Conservation (phyloP, 1,284 basidiomycete species). For the Phlebopus sp. region DNA sequence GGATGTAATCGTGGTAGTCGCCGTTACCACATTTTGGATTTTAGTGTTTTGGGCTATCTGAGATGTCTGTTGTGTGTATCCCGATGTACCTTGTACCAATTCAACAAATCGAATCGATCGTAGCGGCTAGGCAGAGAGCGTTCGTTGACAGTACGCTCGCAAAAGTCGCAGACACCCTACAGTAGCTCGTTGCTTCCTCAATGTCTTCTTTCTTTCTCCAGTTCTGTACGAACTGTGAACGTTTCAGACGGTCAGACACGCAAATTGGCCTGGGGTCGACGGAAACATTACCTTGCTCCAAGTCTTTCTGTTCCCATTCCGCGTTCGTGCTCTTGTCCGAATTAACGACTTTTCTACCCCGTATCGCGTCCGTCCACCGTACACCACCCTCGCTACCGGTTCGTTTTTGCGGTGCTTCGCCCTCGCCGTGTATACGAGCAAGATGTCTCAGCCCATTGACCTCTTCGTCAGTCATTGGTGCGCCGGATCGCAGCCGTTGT, state of each 20-base stretch:
- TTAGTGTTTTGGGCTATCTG: too few relatives aligned
- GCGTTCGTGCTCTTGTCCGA: slow-evolving; percentile 3
- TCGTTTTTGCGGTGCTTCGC: slow-evolving; percentile 8
- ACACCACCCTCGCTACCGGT: slow-evolving; percentile 8
- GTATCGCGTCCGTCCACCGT: slow-evolving; percentile 32
- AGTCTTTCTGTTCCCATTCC: slow-evolving; percentile 8
- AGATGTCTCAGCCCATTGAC: slow-evolving; percentile 48
- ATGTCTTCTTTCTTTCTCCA: background rate
- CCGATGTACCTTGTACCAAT: too few relatives aligned
- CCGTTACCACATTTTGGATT: too few relatives aligned
- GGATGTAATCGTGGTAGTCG: too few relatives aligned
- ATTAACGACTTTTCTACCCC: slow-evolving; percentile 22
- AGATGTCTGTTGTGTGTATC: too few relatives aligned
- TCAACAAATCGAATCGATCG: too few relatives aligned
- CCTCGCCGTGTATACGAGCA: slow-evolving; percentile 32
- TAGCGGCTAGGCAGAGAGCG: too few relatives aligned
- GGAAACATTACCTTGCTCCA: slow-evolving; percentile 15
- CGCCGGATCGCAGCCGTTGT: slow-evolving; percentile 43
- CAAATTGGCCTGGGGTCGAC: background rate
- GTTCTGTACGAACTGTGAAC: slow-evolving; percentile 8
- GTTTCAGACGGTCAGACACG: slow-evolving; percentile 1
- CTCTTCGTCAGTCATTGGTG: slow-evolving; percentile 43
- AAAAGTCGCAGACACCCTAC: too few relatives aligned
- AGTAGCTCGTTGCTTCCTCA: too few relatives aligned
- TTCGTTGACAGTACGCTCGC: too few relatives aligned